Evolutionary conservation across 805 yeast species (phyloP), one percentile per base, ranked within the genome.

Genomic region (Komagataella phaffii): DNA sequence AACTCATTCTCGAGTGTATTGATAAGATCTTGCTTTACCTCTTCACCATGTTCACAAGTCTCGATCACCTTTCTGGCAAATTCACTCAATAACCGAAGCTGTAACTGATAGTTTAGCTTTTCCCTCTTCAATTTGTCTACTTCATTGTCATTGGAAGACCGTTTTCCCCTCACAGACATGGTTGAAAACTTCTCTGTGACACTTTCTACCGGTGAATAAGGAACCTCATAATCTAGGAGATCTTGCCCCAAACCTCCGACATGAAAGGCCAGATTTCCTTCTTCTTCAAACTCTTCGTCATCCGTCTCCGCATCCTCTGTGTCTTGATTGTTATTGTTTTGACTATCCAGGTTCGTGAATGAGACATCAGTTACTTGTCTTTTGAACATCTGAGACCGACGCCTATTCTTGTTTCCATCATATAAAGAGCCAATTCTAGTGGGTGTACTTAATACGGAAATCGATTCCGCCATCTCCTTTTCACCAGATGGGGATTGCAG

Each of bases 51-150:
- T 7, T 23, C 47, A 6, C 21, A 44, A 8, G 24, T 18, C 23
- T 24, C 17, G 19, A 50, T 12, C 24, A 58, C 55, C 17, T 61
- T 59, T 21, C 61, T 44, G 44, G 66, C 52, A 24, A 67, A 55
- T 47, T 65, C 68, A 36, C 59, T 58, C 44, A 64, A 64, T 44
- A 68, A 50, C 47, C 60, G 57, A 23, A 68, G 49, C 51, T 68
- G 70, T 23, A 68, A 59, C 53, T 61, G 65, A 52, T 64, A 65
- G 52, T 67, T 63, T 1, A 64, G 65, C 17, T 66, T 55, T 44
- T 66, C 64, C 50, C 60, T 62, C 43, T 64, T 61, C 21, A 68
- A 50, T 5, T 52, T 54, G 30, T 59, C 64, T 6, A 64, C 53
- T 23, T 65, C 67, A 14, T 54, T 44, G 12, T 30, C 40, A 8